These are phyloP conservation scores for Diversispora epigaea DNA, from an alignment of 192 early-diverging fungal genomes.

Conservation along the genomic window DNA sequence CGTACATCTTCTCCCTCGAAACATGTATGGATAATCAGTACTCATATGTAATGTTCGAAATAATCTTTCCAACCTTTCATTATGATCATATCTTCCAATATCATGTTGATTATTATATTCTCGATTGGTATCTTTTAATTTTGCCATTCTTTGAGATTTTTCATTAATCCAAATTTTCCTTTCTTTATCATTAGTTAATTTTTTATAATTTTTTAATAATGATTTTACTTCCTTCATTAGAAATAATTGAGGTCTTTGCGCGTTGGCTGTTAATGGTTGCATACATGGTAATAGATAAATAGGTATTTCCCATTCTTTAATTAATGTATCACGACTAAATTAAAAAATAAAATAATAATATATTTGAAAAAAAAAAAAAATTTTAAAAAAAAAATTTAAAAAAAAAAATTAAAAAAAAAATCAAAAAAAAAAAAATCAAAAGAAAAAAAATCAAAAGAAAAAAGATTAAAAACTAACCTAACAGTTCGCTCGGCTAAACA, in stretches of 20 bases:
- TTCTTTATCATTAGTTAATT: neutral
- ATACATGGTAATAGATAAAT: neutral
- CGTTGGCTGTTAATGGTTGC: neutral
- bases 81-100: constrained; percentile 5
- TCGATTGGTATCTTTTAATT: neutral
- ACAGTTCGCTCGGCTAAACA: neutral
- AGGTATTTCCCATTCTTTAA: neutral
- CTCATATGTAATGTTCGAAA: constrained; percentile 10
- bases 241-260: neutral
- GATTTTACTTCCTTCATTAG: neutral
- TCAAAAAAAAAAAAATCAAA: too few species aligned
- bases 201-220: neutral
- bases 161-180: neutral
- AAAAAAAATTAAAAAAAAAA: too few species aligned
- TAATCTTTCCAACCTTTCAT: constrained; percentile 2
- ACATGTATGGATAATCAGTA: neutral
- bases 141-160: neutral
- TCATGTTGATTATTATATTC: neutral
- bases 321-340: constrained; percentile 3
- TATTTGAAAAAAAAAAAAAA: too few species aligned
- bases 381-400: too few species aligned
- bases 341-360: neutral
- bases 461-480: neutral
- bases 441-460: neutral
- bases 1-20: neutral